A percentile compares a stretch with the other conserved stretches of the same genome.
phyloP scores from a whole-genome alignment of 2,329 filamentous ascomycete genomes.

The Alternaria sp. region DNA sequence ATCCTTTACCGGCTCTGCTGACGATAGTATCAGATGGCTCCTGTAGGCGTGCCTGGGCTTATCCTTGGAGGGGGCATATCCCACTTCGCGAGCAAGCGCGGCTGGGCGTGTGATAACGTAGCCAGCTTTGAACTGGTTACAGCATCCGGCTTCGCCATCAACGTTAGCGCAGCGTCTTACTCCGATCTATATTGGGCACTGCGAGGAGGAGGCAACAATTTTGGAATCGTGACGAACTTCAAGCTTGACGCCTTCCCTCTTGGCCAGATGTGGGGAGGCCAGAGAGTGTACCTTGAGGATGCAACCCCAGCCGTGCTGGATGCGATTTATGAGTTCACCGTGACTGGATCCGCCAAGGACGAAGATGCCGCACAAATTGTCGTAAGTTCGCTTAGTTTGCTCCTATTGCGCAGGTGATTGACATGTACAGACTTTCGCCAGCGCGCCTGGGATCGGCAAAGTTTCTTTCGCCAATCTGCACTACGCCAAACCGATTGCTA shows the following conservation, averaged over 20 bases:
- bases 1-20: background rate
- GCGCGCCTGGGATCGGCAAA: conserved; percentile 23
- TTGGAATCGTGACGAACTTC: conserved; percentile 44
- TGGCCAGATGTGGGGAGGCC: conserved; percentile 36
- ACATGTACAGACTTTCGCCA: conserved; percentile 31
- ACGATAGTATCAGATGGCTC: conserved; percentile 9
- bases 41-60: conserved; percentile 41
- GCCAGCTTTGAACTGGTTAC: conserved; percentile 26
- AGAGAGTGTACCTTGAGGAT: conserved; percentile 19
- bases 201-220: conserved; percentile 43
- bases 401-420: background rate
- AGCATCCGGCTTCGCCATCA: conserved; percentile 22
- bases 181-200: conserved; percentile 50
- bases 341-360: conserved; percentile 19
- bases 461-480: conserved; percentile 29
- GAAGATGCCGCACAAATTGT: conserved; percentile 31
- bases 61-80: conserved; percentile 38
- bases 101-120: conserved; percentile 42
- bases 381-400: conserved; percentile 7
- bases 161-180: conserved; percentile 32
- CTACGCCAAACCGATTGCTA: conserved; percentile 33
- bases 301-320: conserved; percentile 21
- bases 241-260: conserved; percentile 28
- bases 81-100: conserved; percentile 31
- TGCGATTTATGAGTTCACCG: conserved; percentile 23